phyloP scores from a whole-genome alignment of 768 basidiomycete genomes.

The Sporobolomyces pararoseus region DNA sequence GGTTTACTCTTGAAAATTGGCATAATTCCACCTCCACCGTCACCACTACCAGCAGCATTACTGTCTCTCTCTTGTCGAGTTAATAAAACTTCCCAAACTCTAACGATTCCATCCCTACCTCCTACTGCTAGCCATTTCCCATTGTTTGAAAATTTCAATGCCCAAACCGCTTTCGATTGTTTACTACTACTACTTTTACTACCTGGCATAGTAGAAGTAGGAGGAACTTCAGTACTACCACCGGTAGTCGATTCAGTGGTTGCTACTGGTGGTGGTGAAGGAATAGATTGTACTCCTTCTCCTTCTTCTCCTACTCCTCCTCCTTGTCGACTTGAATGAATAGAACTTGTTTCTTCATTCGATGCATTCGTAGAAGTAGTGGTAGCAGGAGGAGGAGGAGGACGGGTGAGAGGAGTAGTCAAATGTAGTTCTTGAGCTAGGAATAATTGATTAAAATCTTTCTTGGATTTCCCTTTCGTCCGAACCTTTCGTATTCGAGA shows the following conservation, averaged over 20 bases:
- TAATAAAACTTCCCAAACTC: conserved; percentile 19
- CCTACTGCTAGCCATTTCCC: conserved; percentile 46
- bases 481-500: conserved; percentile 18
- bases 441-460: conserved; percentile 44
- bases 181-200: conserved; percentile 36
- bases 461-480: conserved; percentile 32
- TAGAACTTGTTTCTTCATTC: not conserved
- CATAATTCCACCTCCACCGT: conserved; percentile 29
- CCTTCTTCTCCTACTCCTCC: not conserved
- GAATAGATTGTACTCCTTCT: no score
- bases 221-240: no score
- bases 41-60: not conserved
- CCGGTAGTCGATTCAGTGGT: no score
- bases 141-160: conserved; percentile 42
- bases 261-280: no score
- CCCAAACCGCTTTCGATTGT: conserved; percentile 41
- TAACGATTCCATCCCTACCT: conserved; percentile 46
- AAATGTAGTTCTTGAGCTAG: conserved; percentile 43
- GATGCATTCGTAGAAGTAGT: not conserved
- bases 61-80: not conserved
- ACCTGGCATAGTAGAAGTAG: no score
- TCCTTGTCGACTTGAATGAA: not conserved
- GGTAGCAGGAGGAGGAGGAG: not conserved
- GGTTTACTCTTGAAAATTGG: conserved; percentile 43
- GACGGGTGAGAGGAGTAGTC: not conserved